A percentile compares a stretch with the other conserved stretches of the same genome.
Conservation (phyloP, 495 filamentous ascomycete genomes). For the Penicillium antarcticum region DNA sequence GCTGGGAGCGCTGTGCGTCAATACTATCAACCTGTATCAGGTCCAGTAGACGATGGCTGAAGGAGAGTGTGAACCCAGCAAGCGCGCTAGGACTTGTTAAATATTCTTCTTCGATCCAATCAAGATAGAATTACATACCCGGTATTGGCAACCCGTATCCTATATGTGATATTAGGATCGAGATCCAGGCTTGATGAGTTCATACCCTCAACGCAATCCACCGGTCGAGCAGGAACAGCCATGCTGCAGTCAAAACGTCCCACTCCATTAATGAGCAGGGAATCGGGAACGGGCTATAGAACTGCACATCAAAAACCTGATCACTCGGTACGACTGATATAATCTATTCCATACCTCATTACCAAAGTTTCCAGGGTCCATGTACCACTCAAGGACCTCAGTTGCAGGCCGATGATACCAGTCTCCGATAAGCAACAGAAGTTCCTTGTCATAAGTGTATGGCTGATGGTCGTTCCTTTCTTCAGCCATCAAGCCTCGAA, state of each 20-base stretch:
- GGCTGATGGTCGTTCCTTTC: not conserved
- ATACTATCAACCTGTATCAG: conserved; percentile 44
- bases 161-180: conserved; percentile 16
- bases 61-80: conserved; percentile 37
- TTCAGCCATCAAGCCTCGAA: conserved; percentile 22
- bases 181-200: conserved; percentile 22
- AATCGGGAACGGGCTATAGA: conserved; percentile 47
- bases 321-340: not conserved
- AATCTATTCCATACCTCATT: conserved; percentile 35
- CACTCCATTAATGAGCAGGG: conserved; percentile 47
- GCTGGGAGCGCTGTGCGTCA: conserved; percentile 18
- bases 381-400: conserved; percentile 47
- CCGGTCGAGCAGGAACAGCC: conserved; percentile 44
- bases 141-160: conserved; percentile 38
- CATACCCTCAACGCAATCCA: conserved; percentile 34
- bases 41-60: conserved; percentile 26
- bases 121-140: conserved; percentile 21
- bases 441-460: conserved; percentile 36
- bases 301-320: not conserved
- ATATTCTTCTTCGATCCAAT: not conserved
- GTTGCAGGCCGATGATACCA: conserved; percentile 47
- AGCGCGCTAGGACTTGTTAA: conserved; percentile 29
- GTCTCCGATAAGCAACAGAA: conserved; percentile 49
- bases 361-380: conserved; percentile 39
- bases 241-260: conserved; percentile 48